Percentiles rank a stretch among this genome's conserved stretches.
These are phyloP conservation scores for Pseudopithomyces chartarum DNA, from an alignment of 2,329 filamentous ascomycete species.

Conservation along the genomic window DNA sequence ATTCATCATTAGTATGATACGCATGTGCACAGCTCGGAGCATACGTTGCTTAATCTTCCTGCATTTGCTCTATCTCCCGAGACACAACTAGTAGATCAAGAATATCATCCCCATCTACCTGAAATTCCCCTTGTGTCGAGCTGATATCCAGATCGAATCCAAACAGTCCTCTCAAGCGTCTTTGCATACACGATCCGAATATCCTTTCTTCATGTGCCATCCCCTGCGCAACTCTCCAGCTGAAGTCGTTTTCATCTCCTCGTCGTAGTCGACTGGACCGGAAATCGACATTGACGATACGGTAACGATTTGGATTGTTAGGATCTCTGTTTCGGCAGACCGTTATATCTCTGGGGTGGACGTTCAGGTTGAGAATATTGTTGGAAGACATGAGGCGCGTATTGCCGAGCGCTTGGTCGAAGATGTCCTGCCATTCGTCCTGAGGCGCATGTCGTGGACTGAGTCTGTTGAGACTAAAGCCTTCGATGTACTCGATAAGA, in stretches of 20 bases:
- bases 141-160: too few relatives aligned
- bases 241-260: not conserved
- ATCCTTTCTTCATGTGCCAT: not conserved
- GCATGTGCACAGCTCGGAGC: too few relatives aligned
- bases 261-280: not conserved
- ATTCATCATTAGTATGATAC: too few relatives aligned
- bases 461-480: not conserved
- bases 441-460: not conserved
- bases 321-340: not conserved
- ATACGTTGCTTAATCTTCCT: too few relatives aligned
- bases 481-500: not conserved
- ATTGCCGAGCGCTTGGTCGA: slow-evolving; percentile 8
- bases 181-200: not conserved
- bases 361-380: not conserved
- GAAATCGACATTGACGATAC: not conserved
- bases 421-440: not conserved
- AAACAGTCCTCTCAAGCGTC: not conserved
- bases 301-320: not conserved
- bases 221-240: not conserved
- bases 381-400: not conserved
- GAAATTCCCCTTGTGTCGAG: too few relatives aligned
- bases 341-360: not conserved
- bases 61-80: too few relatives aligned
- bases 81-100: too few relatives aligned
- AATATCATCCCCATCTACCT: too few relatives aligned